A percentile compares a stretch with the other conserved stretches of the same genome.
These are phyloP conservation scores for Deinandra increscens DNA, from an alignment of 129 eudicot genomes.

Conservation along the genomic window DNA sequence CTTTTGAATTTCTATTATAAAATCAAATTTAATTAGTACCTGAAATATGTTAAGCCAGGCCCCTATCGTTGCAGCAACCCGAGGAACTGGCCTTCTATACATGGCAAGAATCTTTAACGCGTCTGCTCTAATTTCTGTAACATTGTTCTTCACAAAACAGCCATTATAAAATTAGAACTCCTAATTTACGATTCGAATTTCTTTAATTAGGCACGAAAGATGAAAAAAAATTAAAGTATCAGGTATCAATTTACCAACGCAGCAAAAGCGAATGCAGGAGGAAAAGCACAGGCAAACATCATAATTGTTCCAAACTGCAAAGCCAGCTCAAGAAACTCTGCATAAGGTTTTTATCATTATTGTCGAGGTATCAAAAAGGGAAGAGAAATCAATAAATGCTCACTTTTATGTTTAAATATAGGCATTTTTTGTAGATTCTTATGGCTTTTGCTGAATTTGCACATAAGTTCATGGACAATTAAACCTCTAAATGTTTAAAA, in stretches of 20 bases:
- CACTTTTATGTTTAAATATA: not conserved
- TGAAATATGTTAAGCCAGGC: constrained; percentile 98
- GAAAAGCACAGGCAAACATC: constrained; percentile 99
- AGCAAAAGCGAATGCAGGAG: constrained; percentile 88
- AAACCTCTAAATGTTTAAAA: not conserved
- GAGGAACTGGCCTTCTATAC: constrained; percentile 84
- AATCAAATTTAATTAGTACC: constrained; percentile 33
- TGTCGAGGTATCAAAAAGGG: not conserved
- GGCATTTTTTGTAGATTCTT: not conserved
- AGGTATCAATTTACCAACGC: constrained; percentile 54
- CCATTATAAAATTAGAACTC: constrained; percentile 12
- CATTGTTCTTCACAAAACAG: constrained; percentile 56
- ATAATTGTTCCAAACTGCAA: constrained; percentile 97
- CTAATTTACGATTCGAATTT: not conserved
- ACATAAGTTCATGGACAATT: not conserved
- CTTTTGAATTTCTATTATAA: constrained; percentile 12
- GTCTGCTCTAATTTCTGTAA: constrained; percentile 90
- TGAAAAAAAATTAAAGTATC: not conserved
- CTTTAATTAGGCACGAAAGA: not conserved
- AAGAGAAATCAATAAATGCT: not conserved
- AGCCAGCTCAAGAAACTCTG: constrained; percentile 91
- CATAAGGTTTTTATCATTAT: constrained; percentile 10
- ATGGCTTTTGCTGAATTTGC: not conserved
- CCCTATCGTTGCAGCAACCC: constrained; percentile 77
- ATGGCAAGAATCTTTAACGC: constrained; percentile 86